phyloP scores from a whole-genome alignment of 2,329 filamentous ascomycete species.

The Pseudogymnoascus sp. region DNA sequence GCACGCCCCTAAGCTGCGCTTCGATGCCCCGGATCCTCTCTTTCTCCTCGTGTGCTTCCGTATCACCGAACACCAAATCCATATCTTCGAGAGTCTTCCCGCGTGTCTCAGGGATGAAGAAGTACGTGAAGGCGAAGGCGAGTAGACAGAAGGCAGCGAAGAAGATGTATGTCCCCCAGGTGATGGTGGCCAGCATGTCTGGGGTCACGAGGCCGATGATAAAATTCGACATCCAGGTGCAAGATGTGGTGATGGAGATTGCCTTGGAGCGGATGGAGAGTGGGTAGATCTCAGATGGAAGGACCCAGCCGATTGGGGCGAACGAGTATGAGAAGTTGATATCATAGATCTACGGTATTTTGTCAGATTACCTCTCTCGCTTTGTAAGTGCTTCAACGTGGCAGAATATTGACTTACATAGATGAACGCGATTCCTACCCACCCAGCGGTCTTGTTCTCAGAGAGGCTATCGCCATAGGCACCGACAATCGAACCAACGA shows the following conservation, averaged over 20 bases:
- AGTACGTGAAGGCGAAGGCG: constrained; percentile 41
- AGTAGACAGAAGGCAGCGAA: constrained; percentile 48
- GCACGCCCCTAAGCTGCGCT: constrained; percentile 17
- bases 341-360: constrained; percentile 45
- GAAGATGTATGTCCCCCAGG: constrained; percentile 51
- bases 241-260: constrained; percentile 51
- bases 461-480: constrained; percentile 40
- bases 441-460: constrained; percentile 43
- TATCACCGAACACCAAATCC: constrained; percentile 41
- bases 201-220: constrained; percentile 47
- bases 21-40: constrained; percentile 19
- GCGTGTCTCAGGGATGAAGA: constrained; percentile 52
- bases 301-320: constrained; percentile 48
- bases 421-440: constrained; percentile 52
- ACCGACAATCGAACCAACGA: constrained; percentile 47
- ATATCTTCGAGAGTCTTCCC: constrained; percentile 50
- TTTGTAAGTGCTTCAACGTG: neutral
- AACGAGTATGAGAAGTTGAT: constrained; percentile 54
- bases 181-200: constrained; percentile 45
- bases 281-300: constrained; percentile 53
- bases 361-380: neutral
- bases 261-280: constrained; percentile 51
- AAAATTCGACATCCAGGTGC: constrained; percentile 54
- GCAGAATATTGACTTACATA: constrained; percentile 31
- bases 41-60: constrained; percentile 32